Conservation (phyloP, 352 stramenopile species). For the Phytopythium oedochilum region DNA sequence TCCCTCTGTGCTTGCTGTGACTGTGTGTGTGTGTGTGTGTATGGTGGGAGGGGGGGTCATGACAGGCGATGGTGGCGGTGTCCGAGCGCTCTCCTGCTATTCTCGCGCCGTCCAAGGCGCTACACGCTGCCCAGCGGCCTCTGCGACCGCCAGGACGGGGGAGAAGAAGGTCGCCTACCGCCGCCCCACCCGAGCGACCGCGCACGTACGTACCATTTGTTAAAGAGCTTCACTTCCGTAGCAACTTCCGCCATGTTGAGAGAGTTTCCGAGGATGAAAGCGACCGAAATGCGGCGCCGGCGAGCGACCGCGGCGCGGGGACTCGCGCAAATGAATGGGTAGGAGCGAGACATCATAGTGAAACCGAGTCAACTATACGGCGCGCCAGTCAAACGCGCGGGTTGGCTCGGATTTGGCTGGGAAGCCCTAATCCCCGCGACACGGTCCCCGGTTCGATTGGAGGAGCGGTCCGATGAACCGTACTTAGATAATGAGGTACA, state of each 20-base stretch:
- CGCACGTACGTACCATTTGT: slow-evolving; percentile 88
- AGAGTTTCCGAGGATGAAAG: slow-evolving; percentile 87
- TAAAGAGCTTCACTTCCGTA: slow-evolving; percentile 94
- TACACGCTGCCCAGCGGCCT: too few relatives aligned
- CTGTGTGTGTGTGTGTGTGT: too few relatives aligned
- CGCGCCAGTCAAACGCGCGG: slow-evolving; percentile 14
- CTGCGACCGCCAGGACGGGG: too few relatives aligned
- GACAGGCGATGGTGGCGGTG: too few relatives aligned
- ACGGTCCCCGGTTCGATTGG: not conserved
- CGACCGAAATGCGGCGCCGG: slow-evolving; percentile 8
- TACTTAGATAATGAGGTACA: not conserved
- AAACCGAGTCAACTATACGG: slow-evolving; percentile 58
- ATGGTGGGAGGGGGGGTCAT: too few relatives aligned
- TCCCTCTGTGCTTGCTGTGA: too few relatives aligned
- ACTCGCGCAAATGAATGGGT: slow-evolving; percentile 76
- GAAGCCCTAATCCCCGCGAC: not conserved
- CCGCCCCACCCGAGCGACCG: not conserved
- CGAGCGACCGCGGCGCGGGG: slow-evolving; percentile 8
- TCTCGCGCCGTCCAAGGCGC: too few relatives aligned
- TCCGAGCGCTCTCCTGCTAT: too few relatives aligned
- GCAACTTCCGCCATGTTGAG: slow-evolving; percentile 91
- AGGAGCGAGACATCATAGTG: slow-evolving; percentile 61
- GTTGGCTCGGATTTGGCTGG: not conserved
- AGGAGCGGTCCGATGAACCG: not conserved
- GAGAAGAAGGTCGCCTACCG: too few relatives aligned